These are phyloP conservation scores for Fraxinus velutina DNA, from an alignment of 305 asterid species.

Conservation along the genomic window DNA sequence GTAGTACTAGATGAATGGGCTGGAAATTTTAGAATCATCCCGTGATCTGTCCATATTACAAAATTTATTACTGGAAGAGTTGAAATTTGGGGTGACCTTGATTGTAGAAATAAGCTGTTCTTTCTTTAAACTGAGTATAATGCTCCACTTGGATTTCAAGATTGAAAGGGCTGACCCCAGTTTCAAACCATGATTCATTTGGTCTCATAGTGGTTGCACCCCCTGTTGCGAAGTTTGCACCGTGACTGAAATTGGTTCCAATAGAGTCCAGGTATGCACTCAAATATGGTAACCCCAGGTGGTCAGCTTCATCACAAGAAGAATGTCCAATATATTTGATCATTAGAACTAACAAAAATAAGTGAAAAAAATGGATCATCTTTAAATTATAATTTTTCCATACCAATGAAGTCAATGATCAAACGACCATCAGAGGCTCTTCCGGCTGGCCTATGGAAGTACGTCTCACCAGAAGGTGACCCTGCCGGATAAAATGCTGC, in stretches of 20 bases:
- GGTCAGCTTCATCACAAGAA: conserved; percentile 38
- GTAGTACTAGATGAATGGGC: neutral
- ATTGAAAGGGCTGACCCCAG: conserved; percentile 60
- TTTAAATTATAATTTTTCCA: neutral
- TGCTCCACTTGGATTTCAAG: conserved; percentile 73
- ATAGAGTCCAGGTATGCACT: conserved; percentile 72
- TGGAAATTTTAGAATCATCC: neutral
- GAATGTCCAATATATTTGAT: neutral
- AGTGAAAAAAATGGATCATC: neutral
- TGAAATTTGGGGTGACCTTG: conserved; percentile 28
- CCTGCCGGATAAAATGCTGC: conserved; percentile 23
- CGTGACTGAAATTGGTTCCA: conserved; percentile 47
- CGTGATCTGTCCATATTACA: neutral
- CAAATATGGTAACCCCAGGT: conserved; percentile 55
- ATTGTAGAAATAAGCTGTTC: conserved; percentile 38
- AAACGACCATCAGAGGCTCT: conserved; percentile 79
- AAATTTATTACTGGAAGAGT: neutral
- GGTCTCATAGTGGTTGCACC: conserved; percentile 61
- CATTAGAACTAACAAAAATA: neutral
- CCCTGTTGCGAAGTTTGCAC: conserved; percentile 74
- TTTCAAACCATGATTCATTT: conserved; percentile 46
- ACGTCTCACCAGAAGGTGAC: conserved; percentile 57
- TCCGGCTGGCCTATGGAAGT: conserved; percentile 56
- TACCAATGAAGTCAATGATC: conserved; percentile 71
- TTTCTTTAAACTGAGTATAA: conserved; percentile 44